Evolutionary conservation across 2,329 filamentous ascomycete genomes (phyloP).

Genomic region (Aspergillus clavatus): DNA sequence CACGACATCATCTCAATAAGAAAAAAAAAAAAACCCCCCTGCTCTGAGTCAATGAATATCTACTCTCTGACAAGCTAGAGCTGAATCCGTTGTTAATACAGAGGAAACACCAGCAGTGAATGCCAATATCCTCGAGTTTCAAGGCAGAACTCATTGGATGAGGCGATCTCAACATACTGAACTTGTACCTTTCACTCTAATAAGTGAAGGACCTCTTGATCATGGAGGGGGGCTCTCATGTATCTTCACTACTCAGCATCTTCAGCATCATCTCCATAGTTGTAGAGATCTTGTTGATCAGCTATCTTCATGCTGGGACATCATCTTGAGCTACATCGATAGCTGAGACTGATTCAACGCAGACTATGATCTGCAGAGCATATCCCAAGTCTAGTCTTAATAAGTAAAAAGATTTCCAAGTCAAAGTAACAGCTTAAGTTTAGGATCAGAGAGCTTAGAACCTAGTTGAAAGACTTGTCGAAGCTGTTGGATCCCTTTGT

Average conservation of each 20-base stretch:
- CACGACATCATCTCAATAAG: background rate
- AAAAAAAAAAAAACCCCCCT: no score
- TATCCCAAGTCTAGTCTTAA: background rate
- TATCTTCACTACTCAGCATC: background rate
- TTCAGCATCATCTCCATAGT: background rate
- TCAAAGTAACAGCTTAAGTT: background rate
- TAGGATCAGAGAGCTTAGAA: background rate
- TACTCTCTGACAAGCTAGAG: background rate
- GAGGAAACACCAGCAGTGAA: background rate
- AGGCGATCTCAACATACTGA: background rate
- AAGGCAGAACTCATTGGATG: background rate
- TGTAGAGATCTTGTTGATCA: background rate
- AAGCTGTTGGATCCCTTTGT: no score
- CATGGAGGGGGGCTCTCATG: background rate
- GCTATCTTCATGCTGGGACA: background rate
- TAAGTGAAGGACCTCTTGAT: background rate
- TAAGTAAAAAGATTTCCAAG: background rate
- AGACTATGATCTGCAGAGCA: background rate
- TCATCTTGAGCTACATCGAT: background rate
- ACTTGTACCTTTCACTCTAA: background rate
- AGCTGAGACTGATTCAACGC: background rate
- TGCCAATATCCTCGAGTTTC: background rate
- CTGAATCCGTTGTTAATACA: background rate
- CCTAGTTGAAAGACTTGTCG: no score
- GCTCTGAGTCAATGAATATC: background rate